Percentiles rank a stretch among this genome's conserved stretches.
phyloP scores from a whole-genome alignment of 2,329 filamentous ascomycete species.

The Aspergillus sp. region DNA sequence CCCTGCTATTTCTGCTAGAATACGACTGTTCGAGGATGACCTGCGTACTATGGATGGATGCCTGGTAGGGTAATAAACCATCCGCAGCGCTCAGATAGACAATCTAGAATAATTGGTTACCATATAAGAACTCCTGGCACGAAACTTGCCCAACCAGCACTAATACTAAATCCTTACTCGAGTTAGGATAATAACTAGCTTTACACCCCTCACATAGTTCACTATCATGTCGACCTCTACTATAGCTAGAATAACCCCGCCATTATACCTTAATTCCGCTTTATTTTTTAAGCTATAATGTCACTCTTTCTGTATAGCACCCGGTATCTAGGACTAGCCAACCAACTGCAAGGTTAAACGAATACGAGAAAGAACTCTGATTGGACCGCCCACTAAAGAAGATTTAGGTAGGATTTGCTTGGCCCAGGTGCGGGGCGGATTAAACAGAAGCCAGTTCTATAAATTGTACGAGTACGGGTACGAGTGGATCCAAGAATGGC shows the following conservation, averaged over 20 bases:
- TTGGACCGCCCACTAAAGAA: too few relatives aligned
- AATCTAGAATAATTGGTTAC: constrained; percentile 22
- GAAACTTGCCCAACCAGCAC: constrained; percentile 20
- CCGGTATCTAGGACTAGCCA: background rate
- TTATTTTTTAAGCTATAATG: constrained; percentile 4
- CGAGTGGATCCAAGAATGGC: too few relatives aligned
- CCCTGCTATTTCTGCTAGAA: too few relatives aligned
- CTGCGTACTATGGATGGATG: background rate
- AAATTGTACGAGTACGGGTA: too few relatives aligned
- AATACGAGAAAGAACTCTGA: too few relatives aligned
- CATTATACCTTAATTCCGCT: constrained; percentile 1
- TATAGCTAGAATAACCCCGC: constrained; percentile 1
- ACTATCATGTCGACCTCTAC: constrained; percentile 4
- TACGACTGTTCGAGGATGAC: background rate
- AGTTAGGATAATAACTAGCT: constrained; percentile 18
- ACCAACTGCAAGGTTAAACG: background rate
- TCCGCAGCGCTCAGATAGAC: constrained; percentile 12
- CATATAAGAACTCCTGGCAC: constrained; percentile 19
- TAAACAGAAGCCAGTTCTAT: too few relatives aligned
- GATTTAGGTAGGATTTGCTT: too few relatives aligned
- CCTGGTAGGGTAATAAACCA: background rate
- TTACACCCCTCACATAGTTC: constrained; percentile 9
- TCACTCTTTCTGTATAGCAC: constrained; percentile 3
- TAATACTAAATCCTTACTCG: constrained; percentile 19
- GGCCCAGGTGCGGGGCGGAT: too few relatives aligned